Percentiles rank a stretch among this genome's conserved stretches.
These are phyloP conservation scores for Triangularia verruculosa DNA, from an alignment of 2,329 filamentous ascomycete genomes.

Conservation along the genomic window DNA sequence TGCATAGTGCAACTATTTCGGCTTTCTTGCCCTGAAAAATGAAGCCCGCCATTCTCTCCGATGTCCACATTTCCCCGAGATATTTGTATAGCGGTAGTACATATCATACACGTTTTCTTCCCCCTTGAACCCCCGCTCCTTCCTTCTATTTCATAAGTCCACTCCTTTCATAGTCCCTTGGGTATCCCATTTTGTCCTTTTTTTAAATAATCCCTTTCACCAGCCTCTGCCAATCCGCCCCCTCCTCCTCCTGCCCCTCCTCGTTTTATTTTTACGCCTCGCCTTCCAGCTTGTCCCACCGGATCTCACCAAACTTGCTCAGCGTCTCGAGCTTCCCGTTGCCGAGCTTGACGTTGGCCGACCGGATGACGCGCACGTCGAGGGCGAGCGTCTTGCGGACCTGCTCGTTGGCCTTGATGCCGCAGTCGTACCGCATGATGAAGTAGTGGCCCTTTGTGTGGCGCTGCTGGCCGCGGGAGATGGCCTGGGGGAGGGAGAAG, in stretches of 20 bases:
- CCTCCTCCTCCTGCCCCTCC: background rate
- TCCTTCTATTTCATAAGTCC: background rate
- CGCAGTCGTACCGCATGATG: slow-evolving; percentile 91
- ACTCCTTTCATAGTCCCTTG: background rate
- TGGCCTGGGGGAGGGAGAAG: slow-evolving; percentile 78
- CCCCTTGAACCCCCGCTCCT: background rate
- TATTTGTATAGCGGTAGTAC: background rate
- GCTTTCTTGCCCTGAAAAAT: background rate
- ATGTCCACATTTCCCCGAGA: background rate
- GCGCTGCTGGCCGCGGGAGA: slow-evolving; percentile 75
- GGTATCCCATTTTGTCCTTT: background rate
- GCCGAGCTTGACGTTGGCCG: slow-evolving; percentile 83
- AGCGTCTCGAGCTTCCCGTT: slow-evolving; percentile 75
- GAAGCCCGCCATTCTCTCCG: background rate
- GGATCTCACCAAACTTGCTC: slow-evolving; percentile 47
- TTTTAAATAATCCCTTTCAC: background rate
- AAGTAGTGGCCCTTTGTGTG: slow-evolving; percentile 93
- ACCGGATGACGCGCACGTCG: slow-evolving; percentile 87
- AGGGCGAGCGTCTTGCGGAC: slow-evolving; percentile 73
- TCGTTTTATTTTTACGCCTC: background rate
- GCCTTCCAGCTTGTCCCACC: slow-evolving; percentile 43
- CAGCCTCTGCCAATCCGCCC: background rate
- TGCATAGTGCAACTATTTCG: too few species aligned
- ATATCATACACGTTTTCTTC: background rate
- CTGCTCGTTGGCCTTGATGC: slow-evolving; percentile 67